Percentiles rank a stretch among this genome's conserved stretches.
Conservation (phyloP, 2,329 filamentous ascomycete genomes). For the Coniochaeta ligniaria region DNA sequence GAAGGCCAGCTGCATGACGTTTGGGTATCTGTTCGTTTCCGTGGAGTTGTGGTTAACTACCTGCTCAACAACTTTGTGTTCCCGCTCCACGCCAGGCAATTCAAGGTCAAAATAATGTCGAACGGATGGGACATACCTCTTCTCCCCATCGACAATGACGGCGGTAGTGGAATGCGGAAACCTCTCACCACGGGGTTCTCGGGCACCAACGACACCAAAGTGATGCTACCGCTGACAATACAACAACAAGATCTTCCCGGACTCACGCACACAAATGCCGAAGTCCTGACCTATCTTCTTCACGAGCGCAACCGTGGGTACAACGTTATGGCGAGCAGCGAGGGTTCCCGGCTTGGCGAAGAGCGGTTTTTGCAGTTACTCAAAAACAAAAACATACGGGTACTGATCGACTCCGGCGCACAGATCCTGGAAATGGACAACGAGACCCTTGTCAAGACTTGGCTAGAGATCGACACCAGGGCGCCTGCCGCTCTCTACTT, state of each 20-base stretch:
- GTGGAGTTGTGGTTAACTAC: slow-evolving; percentile 46
- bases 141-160: slow-evolving; percentile 11
- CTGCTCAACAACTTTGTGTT: slow-evolving; percentile 60
- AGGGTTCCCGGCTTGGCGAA: slow-evolving; percentile 34
- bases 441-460: slow-evolving; percentile 35
- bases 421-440: slow-evolving; percentile 58
- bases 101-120: slow-evolving; percentile 53
- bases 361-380: slow-evolving; percentile 34
- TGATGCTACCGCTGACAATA: slow-evolving; percentile 54
- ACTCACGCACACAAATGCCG: slow-evolving; percentile 54
- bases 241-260: slow-evolving; percentile 50
- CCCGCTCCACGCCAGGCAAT: slow-evolving; percentile 57
- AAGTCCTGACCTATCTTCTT: slow-evolving; percentile 53
- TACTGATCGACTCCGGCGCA: slow-evolving; percentile 59
- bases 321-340: slow-evolving; percentile 20
- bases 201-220: slow-evolving; percentile 61
- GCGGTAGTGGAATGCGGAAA: slow-evolving; percentile 9
- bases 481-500: slow-evolving; percentile 48
- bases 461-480: slow-evolving; percentile 34
- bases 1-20: slow-evolving; percentile 39
- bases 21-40: slow-evolving; percentile 41
- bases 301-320: slow-evolving; percentile 43
- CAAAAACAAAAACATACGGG: slow-evolving; percentile 26
- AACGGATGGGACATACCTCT: slow-evolving; percentile 63
- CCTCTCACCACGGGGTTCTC: slow-evolving; percentile 59